These are phyloP conservation scores for Lachnellula subtilissima DNA, from an alignment of 2,329 filamentous ascomycete genomes.

Conservation along the genomic window DNA sequence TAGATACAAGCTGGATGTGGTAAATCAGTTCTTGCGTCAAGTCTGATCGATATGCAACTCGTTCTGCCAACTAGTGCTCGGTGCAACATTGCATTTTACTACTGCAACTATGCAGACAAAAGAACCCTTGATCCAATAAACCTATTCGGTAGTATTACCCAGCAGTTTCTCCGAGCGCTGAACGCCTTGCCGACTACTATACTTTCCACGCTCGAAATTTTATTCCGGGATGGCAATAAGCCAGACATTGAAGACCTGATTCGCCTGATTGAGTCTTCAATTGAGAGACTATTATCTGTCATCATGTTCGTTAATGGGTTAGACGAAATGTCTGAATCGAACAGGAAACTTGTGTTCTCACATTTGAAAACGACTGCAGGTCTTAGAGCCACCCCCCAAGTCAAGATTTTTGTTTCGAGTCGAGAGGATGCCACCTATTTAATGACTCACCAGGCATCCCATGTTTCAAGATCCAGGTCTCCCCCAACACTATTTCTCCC, in stretches of 20 bases:
- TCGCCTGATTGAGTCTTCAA: neutral
- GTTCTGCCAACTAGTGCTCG: neutral
- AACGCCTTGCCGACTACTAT: neutral
- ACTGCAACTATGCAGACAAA: conserved; percentile 14
- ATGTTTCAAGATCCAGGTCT: neutral
- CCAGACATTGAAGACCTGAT: neutral
- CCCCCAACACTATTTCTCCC: neutral
- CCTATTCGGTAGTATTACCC: neutral
- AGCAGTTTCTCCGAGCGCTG: neutral
- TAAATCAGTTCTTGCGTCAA: conserved; percentile 8
- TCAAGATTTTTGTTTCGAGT: conserved; percentile 2
- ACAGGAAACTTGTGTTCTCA: neutral
- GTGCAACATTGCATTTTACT: neutral
- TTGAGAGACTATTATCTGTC: neutral
- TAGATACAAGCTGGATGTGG: conserved; percentile 4
- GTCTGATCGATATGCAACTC: conserved; percentile 1
- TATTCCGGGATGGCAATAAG: neutral
- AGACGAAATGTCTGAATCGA: neutral
- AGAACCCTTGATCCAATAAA: conserved; percentile 2
- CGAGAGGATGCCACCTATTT: conserved; percentile 1
- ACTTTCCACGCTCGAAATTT: neutral
- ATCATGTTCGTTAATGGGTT: conserved; percentile 3
- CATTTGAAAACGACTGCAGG: neutral
- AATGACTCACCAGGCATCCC: neutral
- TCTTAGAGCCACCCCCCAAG: neutral